phyloP scores from a whole-genome alignment of 2,329 filamentous ascomycete species.

The Rhytidhysteron rufulum region DNA sequence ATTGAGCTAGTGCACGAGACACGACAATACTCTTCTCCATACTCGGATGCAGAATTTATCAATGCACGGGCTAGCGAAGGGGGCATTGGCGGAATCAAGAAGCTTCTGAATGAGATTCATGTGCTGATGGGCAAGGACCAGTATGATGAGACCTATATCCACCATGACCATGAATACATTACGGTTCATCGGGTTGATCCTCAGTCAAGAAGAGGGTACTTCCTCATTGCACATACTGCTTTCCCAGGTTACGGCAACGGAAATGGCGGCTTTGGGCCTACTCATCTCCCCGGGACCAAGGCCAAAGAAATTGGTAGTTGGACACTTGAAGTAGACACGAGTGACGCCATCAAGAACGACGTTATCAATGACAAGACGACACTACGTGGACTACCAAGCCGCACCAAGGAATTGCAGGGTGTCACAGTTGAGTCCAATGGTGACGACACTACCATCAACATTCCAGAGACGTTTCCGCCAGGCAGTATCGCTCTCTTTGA shows the following conservation, averaged over 20 bases:
- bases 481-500: slow-evolving; percentile 94
- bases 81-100: slow-evolving; percentile 88
- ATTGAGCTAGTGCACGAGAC: slow-evolving; percentile 93
- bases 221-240: slow-evolving; percentile 92
- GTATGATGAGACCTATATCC: slow-evolving; percentile 92
- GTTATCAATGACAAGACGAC: slow-evolving; percentile 65
- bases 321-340: slow-evolving; percentile 85
- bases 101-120: slow-evolving; percentile 90
- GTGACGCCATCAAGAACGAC: slow-evolving; percentile 62
- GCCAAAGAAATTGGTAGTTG: slow-evolving; percentile 85
- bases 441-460: slow-evolving; percentile 72
- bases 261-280: slow-evolving; percentile 74
- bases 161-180: slow-evolving; percentile 94
- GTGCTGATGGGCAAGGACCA: slow-evolving; percentile 92
- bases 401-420: slow-evolving; percentile 69
- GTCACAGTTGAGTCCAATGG: slow-evolving; percentile 69
- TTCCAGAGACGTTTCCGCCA: slow-evolving; percentile 81
- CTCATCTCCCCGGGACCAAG: slow-evolving; percentile 77
- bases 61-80: slow-evolving; percentile 67
- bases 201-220: slow-evolving; percentile 86
- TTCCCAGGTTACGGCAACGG: slow-evolving; percentile 87
- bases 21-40: slow-evolving; percentile 74
- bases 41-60: slow-evolving; percentile 57
- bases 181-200: slow-evolving; percentile 95
- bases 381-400: slow-evolving; percentile 79